A percentile compares a stretch with the other conserved stretches of the same genome.
phyloP scores from a whole-genome alignment of 805 yeast species.

The Lachancea quebecensis region DNA sequence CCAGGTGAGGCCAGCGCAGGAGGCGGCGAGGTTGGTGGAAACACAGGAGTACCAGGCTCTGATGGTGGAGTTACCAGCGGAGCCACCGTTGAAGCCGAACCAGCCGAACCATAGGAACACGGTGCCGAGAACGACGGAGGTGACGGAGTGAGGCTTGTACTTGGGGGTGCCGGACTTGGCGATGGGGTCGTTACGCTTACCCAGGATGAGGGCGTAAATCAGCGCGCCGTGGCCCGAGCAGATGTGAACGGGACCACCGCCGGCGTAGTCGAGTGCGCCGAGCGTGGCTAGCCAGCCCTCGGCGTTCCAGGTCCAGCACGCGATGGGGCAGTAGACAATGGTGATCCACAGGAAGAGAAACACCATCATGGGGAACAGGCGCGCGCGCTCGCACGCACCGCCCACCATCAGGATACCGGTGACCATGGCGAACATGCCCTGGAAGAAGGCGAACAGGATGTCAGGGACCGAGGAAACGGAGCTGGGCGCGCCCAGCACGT shows the following conservation, averaged over 20 bases:
- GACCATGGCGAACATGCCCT: slow-evolving; percentile 93
- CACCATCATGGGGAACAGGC: slow-evolving; percentile 94
- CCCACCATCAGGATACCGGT: slow-evolving; percentile 94
- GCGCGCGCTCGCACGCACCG: slow-evolving; percentile 96
- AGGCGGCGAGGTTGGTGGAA: slow-evolving; percentile 91
- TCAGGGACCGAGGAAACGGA: slow-evolving; percentile 73
- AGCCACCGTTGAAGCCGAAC: slow-evolving; percentile 99
- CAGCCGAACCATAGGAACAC: slow-evolving; percentile 97
- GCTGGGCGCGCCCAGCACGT: slow-evolving; percentile 76
- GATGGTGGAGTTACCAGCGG: slow-evolving; percentile 87
- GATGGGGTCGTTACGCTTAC: slow-evolving; percentile 79
- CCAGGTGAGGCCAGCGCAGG: slow-evolving; percentile 91
- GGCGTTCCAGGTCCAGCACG: slow-evolving; percentile 96
- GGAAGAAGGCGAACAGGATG: slow-evolving; percentile 81
- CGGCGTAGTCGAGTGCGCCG: slow-evolving; percentile 93
- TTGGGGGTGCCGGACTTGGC: slow-evolving; percentile 67
- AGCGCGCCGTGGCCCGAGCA: slow-evolving; percentile 91
- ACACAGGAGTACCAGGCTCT: slow-evolving; percentile 92
- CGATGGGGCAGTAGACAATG: slow-evolving; percentile 90
- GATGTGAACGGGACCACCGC: slow-evolving; percentile 98
- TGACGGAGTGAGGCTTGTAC: slow-evolving; percentile 90
- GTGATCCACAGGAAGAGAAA: slow-evolving; percentile 92
- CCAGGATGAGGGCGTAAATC: slow-evolving; percentile 85
- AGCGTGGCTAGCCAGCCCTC: slow-evolving; percentile 81
- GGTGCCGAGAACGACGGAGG: slow-evolving; percentile 87